Evolutionary conservation across 305 asterid species (phyloP).

Genomic region (Fraxinus platypoda): DNA sequence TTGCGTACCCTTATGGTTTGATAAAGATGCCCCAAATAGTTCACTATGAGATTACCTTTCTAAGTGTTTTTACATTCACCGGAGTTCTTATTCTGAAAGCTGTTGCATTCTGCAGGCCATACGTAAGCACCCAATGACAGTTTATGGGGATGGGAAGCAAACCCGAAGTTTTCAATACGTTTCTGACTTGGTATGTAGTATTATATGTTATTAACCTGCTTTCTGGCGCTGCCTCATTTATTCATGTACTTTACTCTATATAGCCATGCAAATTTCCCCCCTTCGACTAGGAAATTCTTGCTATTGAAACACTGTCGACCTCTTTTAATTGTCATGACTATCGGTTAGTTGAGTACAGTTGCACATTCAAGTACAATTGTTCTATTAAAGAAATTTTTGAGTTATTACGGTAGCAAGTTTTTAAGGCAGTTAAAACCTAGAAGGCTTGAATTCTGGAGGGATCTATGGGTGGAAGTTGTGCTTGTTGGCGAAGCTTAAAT

Average conservation of each 20-base stretch:
- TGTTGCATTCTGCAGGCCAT: slow-evolving; percentile 63
- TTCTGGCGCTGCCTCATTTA: background rate
- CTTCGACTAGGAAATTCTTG: background rate
- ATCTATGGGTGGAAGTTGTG: background rate
- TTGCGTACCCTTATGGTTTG: background rate
- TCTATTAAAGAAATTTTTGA: background rate
- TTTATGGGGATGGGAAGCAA: slow-evolving; percentile 94
- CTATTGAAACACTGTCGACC: background rate
- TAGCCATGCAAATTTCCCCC: background rate
- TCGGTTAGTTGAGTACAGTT: background rate
- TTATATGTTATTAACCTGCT: background rate
- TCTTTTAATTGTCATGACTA: background rate
- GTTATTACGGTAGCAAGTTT: background rate
- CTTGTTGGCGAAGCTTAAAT: background rate
- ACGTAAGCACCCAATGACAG: slow-evolving; percentile 82
- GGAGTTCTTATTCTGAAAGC: slow-evolving; percentile 14
- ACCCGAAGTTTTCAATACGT: slow-evolving; percentile 91
- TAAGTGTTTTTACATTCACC: background rate
- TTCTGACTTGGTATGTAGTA: slow-evolving; percentile 76
- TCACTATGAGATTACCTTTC: background rate
- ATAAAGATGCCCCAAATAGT: slow-evolving; percentile 6
- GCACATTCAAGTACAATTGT: background rate
- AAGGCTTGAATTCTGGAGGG: background rate
- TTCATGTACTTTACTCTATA: background rate
- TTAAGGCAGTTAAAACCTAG: background rate